phyloP scores from a whole-genome alignment of 140 eudicot genomes.

The Oenanthe javanica region DNA sequence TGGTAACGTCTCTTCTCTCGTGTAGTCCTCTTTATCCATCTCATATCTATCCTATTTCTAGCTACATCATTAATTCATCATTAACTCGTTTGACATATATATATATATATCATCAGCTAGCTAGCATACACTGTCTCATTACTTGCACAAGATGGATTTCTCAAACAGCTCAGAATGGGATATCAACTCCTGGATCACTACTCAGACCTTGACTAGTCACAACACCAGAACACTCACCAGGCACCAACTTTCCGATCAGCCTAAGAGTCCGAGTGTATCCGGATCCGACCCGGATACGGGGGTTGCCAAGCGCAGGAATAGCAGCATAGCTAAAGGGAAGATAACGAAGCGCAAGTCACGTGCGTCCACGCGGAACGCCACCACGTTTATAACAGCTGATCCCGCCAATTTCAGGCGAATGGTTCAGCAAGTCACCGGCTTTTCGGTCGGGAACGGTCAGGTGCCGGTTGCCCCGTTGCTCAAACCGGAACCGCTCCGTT shows the following conservation, averaged over 20 bases:
- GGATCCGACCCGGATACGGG: slow-evolving; percentile 54
- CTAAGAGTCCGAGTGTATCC: slow-evolving; percentile 36
- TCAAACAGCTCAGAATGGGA: slow-evolving; percentile 53
- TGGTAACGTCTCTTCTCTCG: not conserved
- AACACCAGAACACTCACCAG: slow-evolving; percentile 51
- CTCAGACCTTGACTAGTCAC: slow-evolving; percentile 38
- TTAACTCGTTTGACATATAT: not conserved
- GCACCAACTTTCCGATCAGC: slow-evolving; percentile 22
- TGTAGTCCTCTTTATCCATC: not conserved
- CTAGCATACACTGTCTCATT: not conserved
- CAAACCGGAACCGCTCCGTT: slow-evolving; percentile 68
- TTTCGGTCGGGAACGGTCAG: slow-evolving; percentile 28
- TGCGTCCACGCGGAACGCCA: slow-evolving; percentile 50
- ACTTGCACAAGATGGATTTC: slow-evolving; percentile 31
- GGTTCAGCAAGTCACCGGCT: slow-evolving; percentile 95
- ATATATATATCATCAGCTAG: too few species aligned
- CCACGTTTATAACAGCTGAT: slow-evolving; percentile 79
- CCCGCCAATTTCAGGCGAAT: slow-evolving; percentile 71
- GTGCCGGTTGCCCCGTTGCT: slow-evolving; percentile 29
- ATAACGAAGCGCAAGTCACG: slow-evolving; percentile 59
- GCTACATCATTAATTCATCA: not conserved
- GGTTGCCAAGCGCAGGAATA: slow-evolving; percentile 29
- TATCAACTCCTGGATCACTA: slow-evolving; percentile 50
- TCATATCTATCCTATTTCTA: not conserved
- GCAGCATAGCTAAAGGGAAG: slow-evolving; percentile 16